Conservation (phyloP, 2,329 filamentous ascomycete genomes). For the Alternaria atra region DNA sequence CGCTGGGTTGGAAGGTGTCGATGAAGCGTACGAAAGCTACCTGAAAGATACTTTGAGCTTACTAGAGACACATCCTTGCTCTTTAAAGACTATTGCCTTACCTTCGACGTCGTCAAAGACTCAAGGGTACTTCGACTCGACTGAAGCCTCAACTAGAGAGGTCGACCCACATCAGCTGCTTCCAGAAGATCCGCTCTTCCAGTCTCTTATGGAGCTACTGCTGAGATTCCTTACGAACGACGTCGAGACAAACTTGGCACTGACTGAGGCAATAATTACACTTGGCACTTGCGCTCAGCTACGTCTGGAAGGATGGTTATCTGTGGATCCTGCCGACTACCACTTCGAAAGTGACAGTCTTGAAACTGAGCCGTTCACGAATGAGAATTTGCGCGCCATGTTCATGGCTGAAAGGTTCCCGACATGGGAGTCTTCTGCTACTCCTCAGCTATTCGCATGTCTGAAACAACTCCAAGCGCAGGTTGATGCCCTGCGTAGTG, state of each 20-base stretch:
- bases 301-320: slow-evolving; percentile 87
- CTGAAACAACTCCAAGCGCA: slow-evolving; percentile 55
- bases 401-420: slow-evolving; percentile 49
- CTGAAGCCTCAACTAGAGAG: slow-evolving; percentile 65
- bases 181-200: slow-evolving; percentile 67
- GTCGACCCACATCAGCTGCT: slow-evolving; percentile 67
- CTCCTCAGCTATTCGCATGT: slow-evolving; percentile 54
- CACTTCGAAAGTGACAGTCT: slow-evolving; percentile 40
- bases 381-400: slow-evolving; percentile 44
- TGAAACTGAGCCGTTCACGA: slow-evolving; percentile 36
- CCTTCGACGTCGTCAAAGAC: slow-evolving; percentile 67
- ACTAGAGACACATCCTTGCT: slow-evolving; percentile 78
- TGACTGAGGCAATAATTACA: slow-evolving; percentile 84
- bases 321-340: slow-evolving; percentile 69
- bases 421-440: slow-evolving; percentile 46
- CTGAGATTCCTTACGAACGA: slow-evolving; percentile 88
- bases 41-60: slow-evolving; percentile 74
- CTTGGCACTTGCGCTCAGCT: slow-evolving; percentile 86
- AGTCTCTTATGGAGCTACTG: slow-evolving; percentile 66
- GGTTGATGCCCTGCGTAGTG: slow-evolving; percentile 53
- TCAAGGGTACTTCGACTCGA: slow-evolving; percentile 55
- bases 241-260: slow-evolving; percentile 86
- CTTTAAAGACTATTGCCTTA: slow-evolving; percentile 71
- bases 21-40: slow-evolving; percentile 76
- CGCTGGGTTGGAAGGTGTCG: slow-evolving; percentile 73